phyloP scores from a whole-genome alignment of 176 grass and related monocot species.

The Juncus effusus region DNA sequence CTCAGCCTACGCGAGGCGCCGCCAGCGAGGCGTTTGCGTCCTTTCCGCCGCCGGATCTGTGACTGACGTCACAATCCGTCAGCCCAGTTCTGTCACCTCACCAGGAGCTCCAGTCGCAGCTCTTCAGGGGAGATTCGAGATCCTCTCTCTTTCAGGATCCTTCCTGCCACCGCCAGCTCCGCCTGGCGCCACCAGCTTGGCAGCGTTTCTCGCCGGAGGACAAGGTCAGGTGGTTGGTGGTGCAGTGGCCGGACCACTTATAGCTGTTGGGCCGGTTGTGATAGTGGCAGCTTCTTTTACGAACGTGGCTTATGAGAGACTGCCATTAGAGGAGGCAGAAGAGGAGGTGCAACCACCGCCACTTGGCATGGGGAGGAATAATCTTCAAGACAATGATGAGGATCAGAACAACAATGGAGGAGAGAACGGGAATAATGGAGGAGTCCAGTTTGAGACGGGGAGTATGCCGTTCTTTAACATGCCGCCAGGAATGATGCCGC shows the following conservation, averaged over 20 bases:
- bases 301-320: slow-evolving; percentile 96
- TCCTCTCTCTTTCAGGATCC: slow-evolving; percentile 89
- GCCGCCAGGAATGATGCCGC: slow-evolving; percentile 63
- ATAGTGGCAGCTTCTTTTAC: slow-evolving; percentile 89
- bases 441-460: slow-evolving; percentile 20
- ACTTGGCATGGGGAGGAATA: slow-evolving; percentile 18
- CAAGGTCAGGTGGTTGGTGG: slow-evolving; percentile 92
- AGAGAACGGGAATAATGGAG: slow-evolving; percentile 15
- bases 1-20: slow-evolving; percentile 64
- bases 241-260: slow-evolving; percentile 64
- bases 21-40: slow-evolving; percentile 90
- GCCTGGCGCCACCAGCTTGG: slow-evolving; percentile 85
- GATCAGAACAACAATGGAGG: slow-evolving; percentile 29
- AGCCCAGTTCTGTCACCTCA: slow-evolving; percentile 44
- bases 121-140: slow-evolving; percentile 85
- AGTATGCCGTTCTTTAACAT: slow-evolving; percentile 81
- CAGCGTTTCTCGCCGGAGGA: slow-evolving; percentile 65
- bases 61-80: slow-evolving; percentile 75
- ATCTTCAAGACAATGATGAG: slow-evolving; percentile 27
- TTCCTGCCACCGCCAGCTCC: slow-evolving; percentile 92
- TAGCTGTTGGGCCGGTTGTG: slow-evolving; percentile 74
- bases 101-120: slow-evolving; percentile 44
- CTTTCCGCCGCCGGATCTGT: slow-evolving; percentile 78
- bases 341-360: slow-evolving; percentile 46
- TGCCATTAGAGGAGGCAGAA: slow-evolving; percentile 85